A percentile compares a stretch with the other conserved stretches of the same genome.
phyloP scores from a whole-genome alignment of 2,329 filamentous ascomycete species.

The Fusarium aywerte region DNA sequence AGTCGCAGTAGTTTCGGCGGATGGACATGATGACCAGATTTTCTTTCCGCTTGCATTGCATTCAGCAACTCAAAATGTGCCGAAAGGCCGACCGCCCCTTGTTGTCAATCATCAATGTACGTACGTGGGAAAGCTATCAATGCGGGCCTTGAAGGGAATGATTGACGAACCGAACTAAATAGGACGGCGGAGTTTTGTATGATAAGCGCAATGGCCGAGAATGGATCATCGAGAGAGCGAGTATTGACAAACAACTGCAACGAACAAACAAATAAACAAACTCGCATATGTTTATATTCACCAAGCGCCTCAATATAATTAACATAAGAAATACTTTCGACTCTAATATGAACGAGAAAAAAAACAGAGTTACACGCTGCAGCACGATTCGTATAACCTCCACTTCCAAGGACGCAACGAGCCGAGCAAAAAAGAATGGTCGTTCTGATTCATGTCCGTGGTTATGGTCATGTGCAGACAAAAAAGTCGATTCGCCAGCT shows the following conservation, averaged over 20 bases:
- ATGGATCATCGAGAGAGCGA: conserved; percentile 23
- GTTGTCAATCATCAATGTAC: neutral
- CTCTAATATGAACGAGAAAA: conserved; percentile 8
- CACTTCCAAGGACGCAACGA: conserved; percentile 21
- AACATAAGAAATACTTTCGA: neutral
- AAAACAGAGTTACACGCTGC: neutral
- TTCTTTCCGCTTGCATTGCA: neutral
- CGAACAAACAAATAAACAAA: neutral
- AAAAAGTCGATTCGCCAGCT: conserved; percentile 29
- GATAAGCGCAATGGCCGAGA: conserved; percentile 23
- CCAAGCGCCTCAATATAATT: neutral
- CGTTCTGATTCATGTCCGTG: conserved; percentile 9
- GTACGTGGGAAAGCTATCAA: conserved; percentile 21
- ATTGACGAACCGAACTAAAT: conserved; percentile 2
- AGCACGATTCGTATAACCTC: conserved; percentile 4
- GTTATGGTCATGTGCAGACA: conserved; percentile 34
- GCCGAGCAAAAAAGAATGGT: conserved; percentile 10
- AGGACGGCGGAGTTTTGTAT: conserved; percentile 16
- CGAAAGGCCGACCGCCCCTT: conserved; percentile 1
- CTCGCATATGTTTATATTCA: neutral
- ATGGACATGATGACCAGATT: conserved; percentile 1
- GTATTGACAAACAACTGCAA: neutral
- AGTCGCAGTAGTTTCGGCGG: neutral
- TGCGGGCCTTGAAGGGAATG: conserved; percentile 20
- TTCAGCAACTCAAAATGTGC: conserved; percentile 4